Evolutionary conservation across 352 stramenopile genomes (phyloP).

Genomic region (Phytophthora syringae): DNA sequence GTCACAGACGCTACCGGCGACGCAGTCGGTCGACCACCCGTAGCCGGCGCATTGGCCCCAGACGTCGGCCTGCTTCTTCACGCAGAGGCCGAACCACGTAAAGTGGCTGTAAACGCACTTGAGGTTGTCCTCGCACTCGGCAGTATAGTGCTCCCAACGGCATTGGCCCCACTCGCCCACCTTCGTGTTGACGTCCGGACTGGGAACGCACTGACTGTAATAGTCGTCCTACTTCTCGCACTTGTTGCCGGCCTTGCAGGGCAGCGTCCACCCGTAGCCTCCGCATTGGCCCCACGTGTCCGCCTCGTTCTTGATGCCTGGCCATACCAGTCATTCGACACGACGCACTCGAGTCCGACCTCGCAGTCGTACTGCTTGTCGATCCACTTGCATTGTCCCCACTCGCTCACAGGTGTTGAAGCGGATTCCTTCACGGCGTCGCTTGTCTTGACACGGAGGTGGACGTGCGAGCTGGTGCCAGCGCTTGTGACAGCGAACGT

Average conservation of each 20-base stretch:
- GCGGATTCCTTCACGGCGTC: neutral
- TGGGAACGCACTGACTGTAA: constrained; percentile 33
- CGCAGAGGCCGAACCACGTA: constrained; percentile 15
- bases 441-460: constrained; percentile 8
- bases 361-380: constrained; percentile 18
- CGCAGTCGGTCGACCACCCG: constrained; percentile 24
- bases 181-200: constrained; percentile 7
- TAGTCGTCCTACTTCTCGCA: constrained; percentile 35
- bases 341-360: constrained; percentile 16
- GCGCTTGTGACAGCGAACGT: neutral
- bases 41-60: constrained; percentile 29
- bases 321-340: constrained; percentile 19
- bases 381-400: constrained; percentile 28
- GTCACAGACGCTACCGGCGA: constrained; percentile 13
- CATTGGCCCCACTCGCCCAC: constrained; percentile 29
- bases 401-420: neutral
- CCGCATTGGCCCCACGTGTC: constrained; percentile 34
- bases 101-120: constrained; percentile 21
- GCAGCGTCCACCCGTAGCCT: constrained; percentile 25
- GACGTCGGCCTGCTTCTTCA: constrained; percentile 26
- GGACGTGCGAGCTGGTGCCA: neutral
- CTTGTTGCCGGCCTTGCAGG: constrained; percentile 17
- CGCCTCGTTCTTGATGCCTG: constrained; percentile 16
- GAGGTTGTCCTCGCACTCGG: constrained; percentile 21
- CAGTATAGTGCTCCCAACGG: constrained; percentile 15